phyloP scores from a whole-genome alignment of 2,329 filamentous ascomycete species.

The Colletotrichum abscissum region DNA sequence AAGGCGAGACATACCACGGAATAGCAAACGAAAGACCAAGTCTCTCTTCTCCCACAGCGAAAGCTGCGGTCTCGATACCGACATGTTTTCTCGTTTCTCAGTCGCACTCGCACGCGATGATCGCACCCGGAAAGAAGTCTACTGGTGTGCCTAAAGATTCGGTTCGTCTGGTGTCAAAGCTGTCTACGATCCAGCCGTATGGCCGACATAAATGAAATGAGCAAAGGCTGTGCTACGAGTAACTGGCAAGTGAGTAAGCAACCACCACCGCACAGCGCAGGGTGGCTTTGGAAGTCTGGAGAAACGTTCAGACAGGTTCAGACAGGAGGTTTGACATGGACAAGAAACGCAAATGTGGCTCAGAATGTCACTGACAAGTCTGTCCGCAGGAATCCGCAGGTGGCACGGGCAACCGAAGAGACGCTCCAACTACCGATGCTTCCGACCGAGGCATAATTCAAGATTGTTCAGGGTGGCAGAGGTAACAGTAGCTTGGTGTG shows the following conservation, averaged over 20 bases:
- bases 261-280: background rate
- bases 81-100: slow-evolving; percentile 1
- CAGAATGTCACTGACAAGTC: slow-evolving; percentile 13
- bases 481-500: background rate
- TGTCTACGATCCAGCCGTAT: background rate
- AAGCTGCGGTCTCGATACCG: slow-evolving; percentile 36
- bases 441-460: slow-evolving; percentile 17
- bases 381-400: slow-evolving; percentile 2
- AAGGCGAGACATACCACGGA: slow-evolving; percentile 28
- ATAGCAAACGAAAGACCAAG: slow-evolving; percentile 31
- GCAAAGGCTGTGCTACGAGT: background rate
- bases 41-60: slow-evolving; percentile 36
- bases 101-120: background rate
- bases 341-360: background rate
- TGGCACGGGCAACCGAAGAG: background rate
- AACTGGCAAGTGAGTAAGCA: background rate
- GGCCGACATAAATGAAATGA: slow-evolving; percentile 4
- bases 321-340: background rate
- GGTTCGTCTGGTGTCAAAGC: slow-evolving; percentile 27
- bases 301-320: background rate
- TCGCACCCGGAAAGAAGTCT: background rate
- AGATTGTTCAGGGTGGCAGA: background rate
- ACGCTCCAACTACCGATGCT: background rate
- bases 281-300: background rate
- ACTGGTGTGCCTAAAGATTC: background rate